Evolutionary conservation across 2,329 filamentous ascomycete species (phyloP), one percentile per base, ranked within the genome.

Genomic region (Clarireedia sp.): DNA sequence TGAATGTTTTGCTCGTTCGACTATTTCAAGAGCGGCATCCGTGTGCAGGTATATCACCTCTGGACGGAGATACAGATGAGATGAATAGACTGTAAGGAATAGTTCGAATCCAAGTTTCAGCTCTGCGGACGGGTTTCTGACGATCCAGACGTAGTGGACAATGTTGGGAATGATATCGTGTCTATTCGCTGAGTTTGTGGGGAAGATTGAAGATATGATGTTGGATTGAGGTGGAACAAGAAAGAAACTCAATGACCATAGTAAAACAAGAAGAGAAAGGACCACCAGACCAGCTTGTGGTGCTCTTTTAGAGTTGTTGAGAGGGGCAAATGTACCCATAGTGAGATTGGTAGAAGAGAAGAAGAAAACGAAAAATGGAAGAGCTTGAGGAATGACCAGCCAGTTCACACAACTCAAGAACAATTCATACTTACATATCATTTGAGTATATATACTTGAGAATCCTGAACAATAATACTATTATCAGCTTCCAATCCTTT

Each of bases 41-140:
- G 54, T 56, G 38, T 51, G 54, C 12, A 56, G 8, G 24, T 56
- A 56, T 29, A 56, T 56, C 14, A 16, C 17, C 2, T 56, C 54
- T 41, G 54, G 47, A 3, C 14, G 4, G 24, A 51, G 45, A 26
- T 56, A 50, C 10, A 56, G n/a, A 10, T 23, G 17, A 24, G 47
- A 26, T 3, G 46, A 51, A 44, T 56, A 56, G 8, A 49, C 8
- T 12, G 36, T 36, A 7, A 56, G 5, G 6, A 43, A 56, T 14
- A 45, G 36, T 24, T 51, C 50, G 8, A 56, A 46, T 9, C 19
- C n/a, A 17, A 56, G 26, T n/a, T 45, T n/a, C 10, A 56, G 24
- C 10, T 21, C 47, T 19, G 3, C 23, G 5, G 26, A 14, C n/a
- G 54, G 47, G 5, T 45, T 36, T 36, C 40, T 48, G n/a, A n/a